Evolutionary conservation across 176 grass and related monocot genomes (phyloP).

Genomic region (Carex kokanica): DNA sequence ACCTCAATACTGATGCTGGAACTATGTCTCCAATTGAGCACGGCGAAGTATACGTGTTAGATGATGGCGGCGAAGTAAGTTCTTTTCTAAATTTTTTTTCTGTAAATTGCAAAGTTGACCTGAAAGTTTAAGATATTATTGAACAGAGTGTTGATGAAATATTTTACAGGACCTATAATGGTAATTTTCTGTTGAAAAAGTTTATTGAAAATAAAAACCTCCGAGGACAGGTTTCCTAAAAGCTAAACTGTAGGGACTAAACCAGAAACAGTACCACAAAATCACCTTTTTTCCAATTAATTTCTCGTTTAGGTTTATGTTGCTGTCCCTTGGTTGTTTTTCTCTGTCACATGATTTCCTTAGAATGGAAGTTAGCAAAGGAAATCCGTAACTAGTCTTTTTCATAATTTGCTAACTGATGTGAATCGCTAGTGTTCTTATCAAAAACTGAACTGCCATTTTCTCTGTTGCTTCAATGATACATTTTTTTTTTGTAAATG

Average conservation of each 20-base stretch:
- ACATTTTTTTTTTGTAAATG: background rate
- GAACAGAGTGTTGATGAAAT: background rate
- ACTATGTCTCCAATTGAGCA: conserved; percentile 99
- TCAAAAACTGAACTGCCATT: background rate
- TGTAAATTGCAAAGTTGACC: conserved; percentile 1
- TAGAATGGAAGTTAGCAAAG: conserved; percentile 2
- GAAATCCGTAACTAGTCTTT: background rate
- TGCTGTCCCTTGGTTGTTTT: conserved; percentile 2
- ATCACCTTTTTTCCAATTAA: conserved; percentile 7
- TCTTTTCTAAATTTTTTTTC: conserved; percentile 18
- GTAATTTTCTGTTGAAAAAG: conserved; percentile 6
- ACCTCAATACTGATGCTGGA: conserved; percentile 97
- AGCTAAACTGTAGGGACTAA: background rate
- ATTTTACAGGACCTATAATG: background rate
- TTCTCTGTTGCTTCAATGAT: background rate
- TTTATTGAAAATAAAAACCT: background rate
- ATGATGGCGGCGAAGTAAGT: conserved; percentile 97
- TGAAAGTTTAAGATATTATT: background rate
- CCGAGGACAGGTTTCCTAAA: background rate
- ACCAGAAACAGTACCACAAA: background rate
- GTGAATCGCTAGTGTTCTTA: conserved; percentile 2
- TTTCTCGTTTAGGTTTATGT: conserved; percentile 17
- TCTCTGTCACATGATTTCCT: conserved; percentile 17
- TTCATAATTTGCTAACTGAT: background rate
- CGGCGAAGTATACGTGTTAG: conserved; percentile 90